Conservation (phyloP, 2,329 filamentous ascomycete species). For the Ceratocystis destructans region DNA sequence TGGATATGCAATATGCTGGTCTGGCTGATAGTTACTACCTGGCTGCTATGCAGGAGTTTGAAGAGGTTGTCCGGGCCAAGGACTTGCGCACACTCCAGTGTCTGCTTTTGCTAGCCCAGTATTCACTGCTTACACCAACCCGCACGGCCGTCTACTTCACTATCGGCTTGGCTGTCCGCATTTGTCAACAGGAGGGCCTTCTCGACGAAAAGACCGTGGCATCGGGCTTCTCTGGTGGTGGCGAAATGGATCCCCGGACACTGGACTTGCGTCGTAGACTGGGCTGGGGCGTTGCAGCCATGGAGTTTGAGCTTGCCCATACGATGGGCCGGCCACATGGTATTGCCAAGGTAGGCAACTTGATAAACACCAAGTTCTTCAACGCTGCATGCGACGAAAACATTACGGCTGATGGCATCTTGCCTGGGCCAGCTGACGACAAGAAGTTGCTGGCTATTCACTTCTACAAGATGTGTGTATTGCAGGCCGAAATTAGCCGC, state of each 20-base stretch:
- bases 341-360: conserved; percentile 68
- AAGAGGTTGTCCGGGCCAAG: conserved; percentile 73
- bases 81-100: conserved; percentile 85
- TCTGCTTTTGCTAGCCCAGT: conserved; percentile 72
- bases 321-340: conserved; percentile 76
- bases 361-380: conserved; percentile 77
- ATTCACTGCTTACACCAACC: conserved; percentile 84
- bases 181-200: conserved; percentile 79
- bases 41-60: conserved; percentile 71
- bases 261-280: conserved; percentile 81
- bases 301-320: conserved; percentile 81
- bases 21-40: conserved; percentile 91
- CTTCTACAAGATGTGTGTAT: conserved; percentile 78
- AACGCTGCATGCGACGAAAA: conserved; percentile 66
- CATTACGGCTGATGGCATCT: conserved; percentile 65
- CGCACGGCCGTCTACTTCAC: conserved; percentile 88
- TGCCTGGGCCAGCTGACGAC: conserved; percentile 56
- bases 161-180: conserved; percentile 70
- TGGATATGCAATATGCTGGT: conserved; percentile 80
- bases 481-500: conserved; percentile 77
- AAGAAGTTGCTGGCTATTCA: conserved; percentile 86
- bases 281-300: conserved; percentile 75
- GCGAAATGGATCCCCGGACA: conserved; percentile 51
- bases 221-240: conserved; percentile 43
- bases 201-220: conserved; percentile 80